These are phyloP conservation scores for Pseudozyma pruni DNA, from an alignment of 1,284 basidiomycete genomes.

Conservation along the genomic window DNA sequence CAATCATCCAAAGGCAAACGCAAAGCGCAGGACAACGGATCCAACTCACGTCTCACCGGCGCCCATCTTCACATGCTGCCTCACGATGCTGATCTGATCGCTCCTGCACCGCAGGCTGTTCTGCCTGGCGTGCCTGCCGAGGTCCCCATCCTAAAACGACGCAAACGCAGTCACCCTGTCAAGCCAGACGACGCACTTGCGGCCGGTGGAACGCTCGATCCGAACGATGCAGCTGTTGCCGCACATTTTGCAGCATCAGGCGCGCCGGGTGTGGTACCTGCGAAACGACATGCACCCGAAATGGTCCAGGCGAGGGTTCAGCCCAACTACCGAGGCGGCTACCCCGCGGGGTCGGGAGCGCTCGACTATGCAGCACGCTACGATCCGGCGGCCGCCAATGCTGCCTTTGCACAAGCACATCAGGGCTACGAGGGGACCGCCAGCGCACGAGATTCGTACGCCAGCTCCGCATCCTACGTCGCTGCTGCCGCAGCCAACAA, in stretches of 20 bases:
- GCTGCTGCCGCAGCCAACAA: slow-evolving; percentile 31
- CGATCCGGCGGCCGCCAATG: slow-evolving; percentile 29
- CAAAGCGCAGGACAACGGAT: slow-evolving; percentile 35
- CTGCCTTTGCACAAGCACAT: slow-evolving; percentile 24
- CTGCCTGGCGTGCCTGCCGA: slow-evolving; percentile 11
- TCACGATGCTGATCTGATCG: slow-evolving; percentile 48
- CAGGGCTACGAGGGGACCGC: slow-evolving; percentile 45
- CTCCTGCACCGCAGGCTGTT: slow-evolving; percentile 29
- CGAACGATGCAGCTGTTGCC: slow-evolving; percentile 18
- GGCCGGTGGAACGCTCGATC: slow-evolving; percentile 10
- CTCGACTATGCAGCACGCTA: slow-evolving; percentile 45
- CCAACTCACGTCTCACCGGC: slow-evolving; percentile 10
- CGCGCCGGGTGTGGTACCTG: slow-evolving; percentile 15
- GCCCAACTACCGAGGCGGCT: slow-evolving; percentile 51
- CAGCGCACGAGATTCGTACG: slow-evolving; percentile 43
- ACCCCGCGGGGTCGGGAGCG: slow-evolving; percentile 39
- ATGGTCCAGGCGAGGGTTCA: slow-evolving; percentile 24
- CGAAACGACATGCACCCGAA: slow-evolving; percentile 38
- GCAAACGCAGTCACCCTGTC: slow-evolving; percentile 48
- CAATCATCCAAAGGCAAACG: slow-evolving; percentile 46
- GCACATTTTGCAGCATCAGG: slow-evolving; percentile 29
- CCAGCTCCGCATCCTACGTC: slow-evolving; percentile 47
- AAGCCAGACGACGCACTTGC: slow-evolving; percentile 18
- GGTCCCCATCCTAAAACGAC: slow-evolving; percentile 26
- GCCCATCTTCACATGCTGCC: slow-evolving; percentile 38